Conservation (phyloP, 2,329 filamentous ascomycete species). For the Onygenales sp. region DNA sequence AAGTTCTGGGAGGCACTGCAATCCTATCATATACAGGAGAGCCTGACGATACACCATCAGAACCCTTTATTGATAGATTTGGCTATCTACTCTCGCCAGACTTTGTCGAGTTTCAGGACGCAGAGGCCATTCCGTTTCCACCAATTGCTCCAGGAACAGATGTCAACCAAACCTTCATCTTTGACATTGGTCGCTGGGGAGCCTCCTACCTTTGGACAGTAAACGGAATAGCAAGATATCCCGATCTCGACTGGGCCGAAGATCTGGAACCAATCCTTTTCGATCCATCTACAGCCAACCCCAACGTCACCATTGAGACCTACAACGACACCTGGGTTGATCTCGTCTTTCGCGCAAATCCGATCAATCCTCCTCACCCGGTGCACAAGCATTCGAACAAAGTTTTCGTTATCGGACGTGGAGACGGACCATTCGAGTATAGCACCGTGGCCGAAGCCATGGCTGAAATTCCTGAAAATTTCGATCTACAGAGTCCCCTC, state of each 20-base stretch:
- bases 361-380: slow-evolving; percentile 46
- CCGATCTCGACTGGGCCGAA: slow-evolving; percentile 30
- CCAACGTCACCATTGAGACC: slow-evolving; percentile 43
- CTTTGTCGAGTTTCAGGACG: slow-evolving; percentile 38
- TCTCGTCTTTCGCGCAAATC: slow-evolving; percentile 41
- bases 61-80: slow-evolving; percentile 41
- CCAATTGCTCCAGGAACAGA: slow-evolving; percentile 32
- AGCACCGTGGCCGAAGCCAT: slow-evolving; percentile 44
- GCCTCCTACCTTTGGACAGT: slow-evolving; percentile 44
- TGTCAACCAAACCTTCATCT: slow-evolving; percentile 39
- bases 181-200: slow-evolving; percentile 21
- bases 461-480: slow-evolving; percentile 36
- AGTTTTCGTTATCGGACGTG: slow-evolving; percentile 48
- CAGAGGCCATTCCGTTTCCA: slow-evolving; percentile 39
- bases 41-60: slow-evolving; percentile 17
- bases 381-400: slow-evolving; percentile 58
- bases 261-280: slow-evolving; percentile 39
- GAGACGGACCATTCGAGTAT: slow-evolving; percentile 44
- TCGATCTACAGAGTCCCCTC: slow-evolving; percentile 50
- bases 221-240: background rate
- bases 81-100: slow-evolving; percentile 34
- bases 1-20: slow-evolving; percentile 47
- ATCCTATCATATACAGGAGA: slow-evolving; percentile 35
- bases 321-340: slow-evolving; percentile 45
- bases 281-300: slow-evolving; percentile 27